These are phyloP conservation scores for Lipomyces sp. DNA, from an alignment of 805 yeast species.

Conservation along the genomic window DNA sequence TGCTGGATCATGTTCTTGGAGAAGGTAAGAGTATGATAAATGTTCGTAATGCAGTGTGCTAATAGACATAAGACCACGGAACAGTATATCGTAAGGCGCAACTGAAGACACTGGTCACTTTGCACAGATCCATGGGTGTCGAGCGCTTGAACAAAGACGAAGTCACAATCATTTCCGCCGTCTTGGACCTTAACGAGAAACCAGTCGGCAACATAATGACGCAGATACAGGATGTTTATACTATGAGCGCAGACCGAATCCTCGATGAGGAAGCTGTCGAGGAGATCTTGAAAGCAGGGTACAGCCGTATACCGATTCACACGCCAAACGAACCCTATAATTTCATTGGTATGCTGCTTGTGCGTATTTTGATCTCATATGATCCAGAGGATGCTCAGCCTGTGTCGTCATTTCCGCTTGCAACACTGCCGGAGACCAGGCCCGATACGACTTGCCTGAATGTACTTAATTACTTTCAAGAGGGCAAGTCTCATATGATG, in stretches of 20 bases:
- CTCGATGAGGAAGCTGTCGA: constrained; percentile 85
- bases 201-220: constrained; percentile 89
- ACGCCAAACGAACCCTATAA: constrained; percentile 86
- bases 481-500: constrained; percentile 97
- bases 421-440: constrained; percentile 93
- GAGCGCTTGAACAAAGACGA: constrained; percentile 93
- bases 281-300: constrained; percentile 90
- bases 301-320: constrained; percentile 92
- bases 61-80: constrained; percentile 68
- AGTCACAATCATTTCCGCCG: constrained; percentile 93
- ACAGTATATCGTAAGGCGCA: constrained; percentile 92
- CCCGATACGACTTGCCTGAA: constrained; percentile 91
- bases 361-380: constrained; percentile 87
- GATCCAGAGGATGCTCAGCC: constrained; percentile 97
- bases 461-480: constrained; percentile 93
- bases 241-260: constrained; percentile 80
- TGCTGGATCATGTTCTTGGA: constrained; percentile 82
- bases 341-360: constrained; percentile 93
- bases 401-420: constrained; percentile 90
- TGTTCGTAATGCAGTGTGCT: not conserved
- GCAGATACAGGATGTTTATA: constrained; percentile 86
- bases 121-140: constrained; percentile 93
- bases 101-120: constrained; percentile 86
- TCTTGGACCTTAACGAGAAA: constrained; percentile 89
- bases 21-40: constrained; percentile 49